Base-by-base conservation (phyloP, 768 basidiomycete genomes). In the Suillus paluster region DNA sequence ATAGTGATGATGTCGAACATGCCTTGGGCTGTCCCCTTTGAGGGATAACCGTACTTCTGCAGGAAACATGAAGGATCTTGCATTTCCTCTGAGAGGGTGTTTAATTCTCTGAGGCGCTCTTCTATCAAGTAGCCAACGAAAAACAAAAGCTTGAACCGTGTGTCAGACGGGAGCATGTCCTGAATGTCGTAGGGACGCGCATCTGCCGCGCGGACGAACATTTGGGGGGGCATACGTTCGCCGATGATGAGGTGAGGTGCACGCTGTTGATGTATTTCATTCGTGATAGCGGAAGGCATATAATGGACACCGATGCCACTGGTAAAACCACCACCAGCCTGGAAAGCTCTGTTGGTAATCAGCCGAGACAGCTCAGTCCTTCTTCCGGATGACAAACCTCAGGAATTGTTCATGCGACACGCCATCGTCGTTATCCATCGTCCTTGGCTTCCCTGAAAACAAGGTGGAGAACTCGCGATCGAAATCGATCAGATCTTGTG, bases 401-500 rank as follows among this genome's bases (percentile, higher is more conserved):
- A 79, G 61, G 67, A 81, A 80, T 41, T 78, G 54, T n/a, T 73
- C 74, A 27, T 78, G 73, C 5, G 66, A 67, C 34, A 71, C 50
- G n/a, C 80, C 78, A 12, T 73, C 73, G 59, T 65, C 70, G 49
- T 79, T 71, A 15, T 70, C 71, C 39, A 75, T 72, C 5, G 84
- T 85, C 33, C 79, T 78, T 2, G 88, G 86, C 70, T 88, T 88
- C 42, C 84, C 84, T 30, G 88, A 90, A 70, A 90, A 90, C 19
- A 90, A 74, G 12, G 78, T 77, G 12, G 87, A 80, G 63, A 86
- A 88, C 62, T 87, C 69, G 66, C 83, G 84, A 69, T 92, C 90
- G 66, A 90, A 91, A 48, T 81, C 67, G 62, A 92, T 92, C 63
- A 94, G 79, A 61, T 91, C 88, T 72, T 88, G 82, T 0, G 91